Evolutionary conservation across 139 green algal genomes (phyloP).

Genomic region (Micromonas commoda): DNA sequence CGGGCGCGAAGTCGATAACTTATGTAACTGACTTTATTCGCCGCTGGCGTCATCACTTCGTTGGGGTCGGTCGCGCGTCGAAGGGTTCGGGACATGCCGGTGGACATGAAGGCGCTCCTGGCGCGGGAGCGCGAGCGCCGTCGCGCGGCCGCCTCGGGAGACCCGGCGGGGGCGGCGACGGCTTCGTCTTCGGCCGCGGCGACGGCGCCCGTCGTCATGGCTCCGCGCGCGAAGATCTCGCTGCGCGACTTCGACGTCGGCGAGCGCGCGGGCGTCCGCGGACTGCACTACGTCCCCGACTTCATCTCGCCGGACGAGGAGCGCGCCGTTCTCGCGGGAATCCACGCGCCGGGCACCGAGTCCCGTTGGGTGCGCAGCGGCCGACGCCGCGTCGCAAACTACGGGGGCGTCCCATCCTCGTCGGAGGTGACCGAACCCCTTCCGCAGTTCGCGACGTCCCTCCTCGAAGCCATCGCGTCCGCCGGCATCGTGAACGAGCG

Average conservation of each 20-base stretch:
- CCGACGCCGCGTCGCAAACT: neutral
- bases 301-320: neutral
- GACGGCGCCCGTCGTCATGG: neutral
- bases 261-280: neutral
- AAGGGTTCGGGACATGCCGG: neutral
- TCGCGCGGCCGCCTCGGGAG: neutral
- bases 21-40: neutral
- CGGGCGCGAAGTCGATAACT: neutral
- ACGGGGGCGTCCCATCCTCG: neutral
- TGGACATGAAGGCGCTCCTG: neutral
- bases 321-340: neutral
- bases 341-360: neutral
- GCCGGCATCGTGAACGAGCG: neutral
- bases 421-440: neutral
- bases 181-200: neutral
- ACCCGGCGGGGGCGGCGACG: neutral
- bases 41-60: neutral
- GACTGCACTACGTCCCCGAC: slow-evolving; percentile 13
- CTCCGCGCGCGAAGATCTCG: neutral
- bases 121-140: neutral
- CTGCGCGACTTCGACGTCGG: neutral
- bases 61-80: neutral
- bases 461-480: neutral
- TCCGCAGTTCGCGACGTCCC: neutral
- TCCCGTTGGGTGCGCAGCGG: neutral